These are phyloP conservation scores for Amniculicola lignicola DNA, from an alignment of 495 filamentous ascomycete species.

Conservation along the genomic window DNA sequence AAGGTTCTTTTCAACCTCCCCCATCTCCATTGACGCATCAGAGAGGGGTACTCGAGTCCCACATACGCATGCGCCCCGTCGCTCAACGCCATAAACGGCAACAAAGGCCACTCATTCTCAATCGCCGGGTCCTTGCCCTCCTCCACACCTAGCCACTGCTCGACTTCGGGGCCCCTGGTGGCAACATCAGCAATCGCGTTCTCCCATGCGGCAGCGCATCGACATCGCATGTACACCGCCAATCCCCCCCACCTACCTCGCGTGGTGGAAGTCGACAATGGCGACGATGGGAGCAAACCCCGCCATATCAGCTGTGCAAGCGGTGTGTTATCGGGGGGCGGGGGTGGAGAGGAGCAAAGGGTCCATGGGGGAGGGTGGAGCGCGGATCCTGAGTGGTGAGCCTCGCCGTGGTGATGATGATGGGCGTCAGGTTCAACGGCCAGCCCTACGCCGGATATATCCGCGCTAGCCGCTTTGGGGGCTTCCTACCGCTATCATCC, in stretches of 20 bases:
- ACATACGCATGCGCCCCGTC: slow-evolving; percentile 92
- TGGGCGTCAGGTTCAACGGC: background rate
- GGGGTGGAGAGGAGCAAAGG: background rate
- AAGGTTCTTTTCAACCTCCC: too few species aligned
- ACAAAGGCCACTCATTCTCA: slow-evolving; percentile 86
- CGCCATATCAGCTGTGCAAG: slow-evolving; percentile 14
- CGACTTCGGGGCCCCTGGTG: slow-evolving; percentile 92
- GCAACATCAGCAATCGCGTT: too few species aligned
- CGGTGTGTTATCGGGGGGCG: background rate
- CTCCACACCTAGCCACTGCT: slow-evolving; percentile 79
- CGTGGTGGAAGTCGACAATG: slow-evolving; percentile 97
- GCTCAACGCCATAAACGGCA: slow-evolving; percentile 97
- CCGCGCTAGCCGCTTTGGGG: background rate
- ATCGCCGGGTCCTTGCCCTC: slow-evolving; percentile 74
- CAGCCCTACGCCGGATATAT: too few species aligned
- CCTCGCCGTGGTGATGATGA: background rate
- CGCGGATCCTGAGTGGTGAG: background rate
- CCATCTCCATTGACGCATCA: too few species aligned
- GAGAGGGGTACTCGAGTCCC: background rate
- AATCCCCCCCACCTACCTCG: slow-evolving; percentile 50
- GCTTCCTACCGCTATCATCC: too few species aligned
- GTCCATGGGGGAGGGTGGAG: background rate
- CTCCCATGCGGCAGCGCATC: too few species aligned
- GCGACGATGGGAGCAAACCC: slow-evolving; percentile 63
- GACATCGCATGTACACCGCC: background rate